Evolutionary conservation across 1,139 yeast species (phyloP).

Genomic region (Candida sojae): DNA sequence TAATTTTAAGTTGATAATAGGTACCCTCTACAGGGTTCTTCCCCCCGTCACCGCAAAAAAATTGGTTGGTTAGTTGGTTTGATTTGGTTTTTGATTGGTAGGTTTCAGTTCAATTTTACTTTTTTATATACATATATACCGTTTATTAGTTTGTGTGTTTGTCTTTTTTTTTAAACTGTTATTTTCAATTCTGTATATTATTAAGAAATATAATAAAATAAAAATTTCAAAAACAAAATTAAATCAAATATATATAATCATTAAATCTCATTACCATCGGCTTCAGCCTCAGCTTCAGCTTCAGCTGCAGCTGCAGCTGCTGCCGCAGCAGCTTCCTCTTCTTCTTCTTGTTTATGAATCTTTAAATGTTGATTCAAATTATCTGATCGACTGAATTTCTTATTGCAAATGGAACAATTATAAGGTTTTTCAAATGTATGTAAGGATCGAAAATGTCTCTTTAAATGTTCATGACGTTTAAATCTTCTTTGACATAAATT

Average conservation of each 20-base stretch:
- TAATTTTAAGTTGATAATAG: background rate
- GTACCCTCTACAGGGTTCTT: too few relatives aligned
- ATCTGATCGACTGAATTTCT: slow-evolving; percentile 75
- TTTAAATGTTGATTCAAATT: slow-evolving; percentile 75
- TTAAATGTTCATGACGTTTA: slow-evolving; percentile 77
- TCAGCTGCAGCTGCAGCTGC: background rate
- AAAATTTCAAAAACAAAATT: background rate
- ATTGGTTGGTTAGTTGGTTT: too few relatives aligned
- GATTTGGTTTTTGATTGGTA: background rate
- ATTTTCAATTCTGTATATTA: slow-evolving; percentile 1
- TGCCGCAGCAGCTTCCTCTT: slow-evolving; percentile 7
- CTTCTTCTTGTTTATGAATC: slow-evolving; percentile 55
- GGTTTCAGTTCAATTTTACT: background rate
- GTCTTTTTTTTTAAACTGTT: background rate
- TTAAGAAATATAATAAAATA: background rate
- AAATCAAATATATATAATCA: too few relatives aligned
- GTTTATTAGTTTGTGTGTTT: background rate
- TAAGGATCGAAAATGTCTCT: slow-evolving; percentile 72
- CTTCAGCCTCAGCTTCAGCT: background rate
- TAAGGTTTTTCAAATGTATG: slow-evolving; percentile 78
- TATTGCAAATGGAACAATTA: slow-evolving; percentile 68
- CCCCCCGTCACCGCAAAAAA: too few relatives aligned
- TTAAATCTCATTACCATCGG: background rate
- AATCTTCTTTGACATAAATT: slow-evolving; percentile 62
- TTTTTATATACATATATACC: background rate